Evolutionary conservation across 2,329 filamentous ascomycete species (phyloP).

Genomic region (Penicillium sp.): DNA sequence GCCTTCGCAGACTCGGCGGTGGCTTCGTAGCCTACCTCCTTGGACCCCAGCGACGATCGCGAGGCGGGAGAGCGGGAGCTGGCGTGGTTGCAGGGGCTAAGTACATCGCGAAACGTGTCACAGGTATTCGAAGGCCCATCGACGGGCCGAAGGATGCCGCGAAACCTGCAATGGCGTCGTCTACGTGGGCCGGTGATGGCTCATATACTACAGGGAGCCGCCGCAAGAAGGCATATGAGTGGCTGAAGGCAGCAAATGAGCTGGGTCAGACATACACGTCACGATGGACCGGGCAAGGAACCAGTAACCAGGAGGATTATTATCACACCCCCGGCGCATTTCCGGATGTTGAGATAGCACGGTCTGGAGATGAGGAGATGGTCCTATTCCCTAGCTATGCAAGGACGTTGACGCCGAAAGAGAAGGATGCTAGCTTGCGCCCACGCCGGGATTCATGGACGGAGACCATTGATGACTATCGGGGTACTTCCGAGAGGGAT

Average conservation of each 20-base stretch:
- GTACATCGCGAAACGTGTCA: slow-evolving; percentile 7
- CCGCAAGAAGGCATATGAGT: slow-evolving; percentile 74
- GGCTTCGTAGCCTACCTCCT: slow-evolving; percentile 29
- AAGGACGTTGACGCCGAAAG: slow-evolving; percentile 62
- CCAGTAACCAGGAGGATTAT: slow-evolving; percentile 48
- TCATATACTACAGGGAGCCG: slow-evolving; percentile 64
- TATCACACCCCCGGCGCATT: slow-evolving; percentile 71
- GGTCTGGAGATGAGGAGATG: slow-evolving; percentile 84
- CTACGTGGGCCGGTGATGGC: slow-evolving; percentile 26
- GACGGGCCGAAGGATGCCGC: slow-evolving; percentile 17
- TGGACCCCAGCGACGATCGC: slow-evolving; percentile 23
- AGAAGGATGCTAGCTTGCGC: slow-evolving; percentile 30
- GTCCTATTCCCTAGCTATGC: slow-evolving; percentile 94
- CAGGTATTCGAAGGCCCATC: slow-evolving; percentile 15
- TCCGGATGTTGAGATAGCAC: slow-evolving; percentile 78
- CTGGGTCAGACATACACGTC: slow-evolving; percentile 66
- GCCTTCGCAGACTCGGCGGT: slow-evolving; percentile 39
- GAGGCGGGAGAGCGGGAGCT: slow-evolving; percentile 10
- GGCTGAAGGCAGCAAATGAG: slow-evolving; percentile 71
- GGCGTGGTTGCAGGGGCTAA: neutral
- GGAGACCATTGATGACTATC: slow-evolving; percentile 42
- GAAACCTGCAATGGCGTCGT: slow-evolving; percentile 25
- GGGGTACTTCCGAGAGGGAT: slow-evolving; percentile 43
- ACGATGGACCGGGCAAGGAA: slow-evolving; percentile 52
- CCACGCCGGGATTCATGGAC: slow-evolving; percentile 30